These are phyloP conservation scores for Brettanomyces nanus DNA, from an alignment of 805 yeast species.

Conservation along the genomic window DNA sequence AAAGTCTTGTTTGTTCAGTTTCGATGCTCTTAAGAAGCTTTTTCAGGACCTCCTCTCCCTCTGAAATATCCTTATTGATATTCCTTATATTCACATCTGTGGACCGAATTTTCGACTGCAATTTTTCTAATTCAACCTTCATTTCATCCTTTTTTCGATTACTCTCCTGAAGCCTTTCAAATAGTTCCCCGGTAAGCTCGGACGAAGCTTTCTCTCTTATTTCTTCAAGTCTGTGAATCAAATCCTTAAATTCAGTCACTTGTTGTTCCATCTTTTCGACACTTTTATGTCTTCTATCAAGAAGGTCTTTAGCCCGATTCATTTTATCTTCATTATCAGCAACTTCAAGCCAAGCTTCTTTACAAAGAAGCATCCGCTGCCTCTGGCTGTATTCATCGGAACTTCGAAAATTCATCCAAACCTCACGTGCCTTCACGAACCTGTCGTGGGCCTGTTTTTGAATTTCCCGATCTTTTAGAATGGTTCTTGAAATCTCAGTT, in stretches of 20 bases:
- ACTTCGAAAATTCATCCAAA: slow-evolving; percentile 31
- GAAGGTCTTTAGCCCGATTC: slow-evolving; percentile 14
- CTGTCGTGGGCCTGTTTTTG: slow-evolving; percentile 27
- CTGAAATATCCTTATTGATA: slow-evolving; percentile 7
- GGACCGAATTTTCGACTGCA: neutral
- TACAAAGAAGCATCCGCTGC: slow-evolving; percentile 37
- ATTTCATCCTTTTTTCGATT: slow-evolving; percentile 3
- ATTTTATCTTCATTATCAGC: slow-evolving; percentile 17
- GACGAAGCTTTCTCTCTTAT: slow-evolving; percentile 9
- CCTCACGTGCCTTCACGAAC: slow-evolving; percentile 33
- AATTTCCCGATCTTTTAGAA: slow-evolving; percentile 28
- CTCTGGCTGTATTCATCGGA: slow-evolving; percentile 32
- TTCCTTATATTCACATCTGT: slow-evolving; percentile 8
- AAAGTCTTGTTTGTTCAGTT: slow-evolving; percentile 31
- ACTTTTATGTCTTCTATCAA: slow-evolving; percentile 11
- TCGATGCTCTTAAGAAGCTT: slow-evolving; percentile 20
- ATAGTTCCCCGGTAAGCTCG: neutral
- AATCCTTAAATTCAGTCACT: slow-evolving; percentile 12
- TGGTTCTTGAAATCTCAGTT: slow-evolving; percentile 30
- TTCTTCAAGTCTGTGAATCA: slow-evolving; percentile 11
- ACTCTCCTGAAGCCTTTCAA: slow-evolving; percentile 6
- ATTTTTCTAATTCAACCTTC: neutral
- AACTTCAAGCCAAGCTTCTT: slow-evolving; percentile 40
- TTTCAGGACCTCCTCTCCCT: slow-evolving; percentile 10
- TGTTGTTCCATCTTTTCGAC: slow-evolving; percentile 7